Conservation (phyloP, 164 flowering plant species). For the Dillenia suffruticosa region DNA sequence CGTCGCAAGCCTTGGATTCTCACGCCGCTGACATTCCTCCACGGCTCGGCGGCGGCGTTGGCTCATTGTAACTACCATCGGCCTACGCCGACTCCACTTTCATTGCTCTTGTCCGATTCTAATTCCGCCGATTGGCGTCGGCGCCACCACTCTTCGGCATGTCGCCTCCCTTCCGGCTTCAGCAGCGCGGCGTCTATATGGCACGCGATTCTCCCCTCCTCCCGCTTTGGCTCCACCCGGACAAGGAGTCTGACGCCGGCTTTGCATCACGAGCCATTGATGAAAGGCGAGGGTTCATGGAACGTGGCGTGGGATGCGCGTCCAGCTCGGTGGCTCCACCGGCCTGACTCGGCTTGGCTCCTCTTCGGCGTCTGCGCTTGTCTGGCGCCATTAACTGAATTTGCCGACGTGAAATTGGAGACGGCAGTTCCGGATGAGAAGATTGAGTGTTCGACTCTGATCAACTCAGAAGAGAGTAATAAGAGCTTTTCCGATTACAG, state of each 20-base stretch:
- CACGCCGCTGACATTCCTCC: constrained; percentile 25
- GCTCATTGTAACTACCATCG: constrained; percentile 3
- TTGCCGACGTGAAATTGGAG: constrained; percentile 5
- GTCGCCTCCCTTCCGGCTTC: constrained; percentile 16
- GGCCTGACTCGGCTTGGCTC: constrained; percentile 83
- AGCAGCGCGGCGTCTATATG: constrained; percentile 56
- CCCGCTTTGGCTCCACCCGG: constrained; percentile 15
- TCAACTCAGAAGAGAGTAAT: constrained; percentile 1
- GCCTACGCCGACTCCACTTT: constrained; percentile 8
- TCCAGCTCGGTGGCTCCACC: constrained; percentile 87
- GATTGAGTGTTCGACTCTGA: background rate
- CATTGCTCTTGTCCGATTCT: constrained; percentile 1
- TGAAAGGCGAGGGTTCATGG: constrained; percentile 84
- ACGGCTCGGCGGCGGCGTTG: constrained; percentile 26
- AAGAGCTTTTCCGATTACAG: constrained; percentile 33
- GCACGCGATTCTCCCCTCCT: constrained; percentile 61
- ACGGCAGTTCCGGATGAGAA: constrained; percentile 2
- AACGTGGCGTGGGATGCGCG: constrained; percentile 78
- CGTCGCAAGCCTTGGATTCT: constrained; percentile 64
- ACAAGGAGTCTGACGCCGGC: constrained; percentile 8
- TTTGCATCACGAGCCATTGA: constrained; percentile 14
- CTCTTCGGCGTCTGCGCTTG: constrained; percentile 76
- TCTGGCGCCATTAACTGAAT: constrained; percentile 22
- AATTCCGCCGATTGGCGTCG: constrained; percentile 7
- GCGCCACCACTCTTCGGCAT: constrained; percentile 34